Conservation (phyloP, 2,329 filamentous ascomycete genomes). For the Sarocladiaceae sp. region DNA sequence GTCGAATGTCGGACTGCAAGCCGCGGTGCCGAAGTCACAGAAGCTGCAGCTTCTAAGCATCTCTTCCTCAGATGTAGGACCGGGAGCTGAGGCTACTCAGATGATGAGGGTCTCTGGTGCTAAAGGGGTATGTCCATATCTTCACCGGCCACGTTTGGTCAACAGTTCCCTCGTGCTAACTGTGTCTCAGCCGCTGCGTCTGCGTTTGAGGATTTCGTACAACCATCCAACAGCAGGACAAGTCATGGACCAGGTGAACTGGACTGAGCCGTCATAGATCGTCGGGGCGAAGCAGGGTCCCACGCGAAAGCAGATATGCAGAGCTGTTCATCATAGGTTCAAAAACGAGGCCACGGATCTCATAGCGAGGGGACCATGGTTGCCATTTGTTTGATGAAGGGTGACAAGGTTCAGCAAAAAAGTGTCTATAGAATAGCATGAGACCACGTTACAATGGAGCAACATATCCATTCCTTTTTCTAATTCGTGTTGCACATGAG, state of each 20-base stretch:
- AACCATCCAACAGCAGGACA: constrained; percentile 61
- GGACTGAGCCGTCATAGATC: constrained; percentile 66
- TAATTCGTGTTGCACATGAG: too few species aligned
- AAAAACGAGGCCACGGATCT: too few species aligned
- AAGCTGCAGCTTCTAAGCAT: constrained; percentile 89
- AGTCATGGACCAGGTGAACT: constrained; percentile 90
- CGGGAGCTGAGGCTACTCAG: constrained; percentile 80
- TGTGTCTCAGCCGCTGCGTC: constrained; percentile 61
- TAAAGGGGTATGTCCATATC: constrained; percentile 68
- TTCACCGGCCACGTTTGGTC: too few species aligned
- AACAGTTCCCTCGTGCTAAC: constrained; percentile 13
- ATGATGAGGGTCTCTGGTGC: constrained; percentile 81
- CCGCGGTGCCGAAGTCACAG: constrained; percentile 93
- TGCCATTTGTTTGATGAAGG: too few species aligned
- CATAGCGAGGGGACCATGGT: too few species aligned
- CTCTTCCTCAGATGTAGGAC: constrained; percentile 68
- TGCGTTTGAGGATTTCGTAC: constrained; percentile 82
- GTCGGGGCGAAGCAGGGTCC: neutral
- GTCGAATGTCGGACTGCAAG: constrained; percentile 76
- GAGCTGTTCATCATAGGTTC: too few species aligned
- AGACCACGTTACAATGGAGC: neutral
- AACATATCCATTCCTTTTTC: neutral
- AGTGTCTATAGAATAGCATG: too few species aligned
- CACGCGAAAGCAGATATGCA: neutral
- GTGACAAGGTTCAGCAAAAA: too few species aligned